Conservation (phyloP, 2,329 filamentous ascomycete genomes). For the Teratosphaeria epicoccoides region DNA sequence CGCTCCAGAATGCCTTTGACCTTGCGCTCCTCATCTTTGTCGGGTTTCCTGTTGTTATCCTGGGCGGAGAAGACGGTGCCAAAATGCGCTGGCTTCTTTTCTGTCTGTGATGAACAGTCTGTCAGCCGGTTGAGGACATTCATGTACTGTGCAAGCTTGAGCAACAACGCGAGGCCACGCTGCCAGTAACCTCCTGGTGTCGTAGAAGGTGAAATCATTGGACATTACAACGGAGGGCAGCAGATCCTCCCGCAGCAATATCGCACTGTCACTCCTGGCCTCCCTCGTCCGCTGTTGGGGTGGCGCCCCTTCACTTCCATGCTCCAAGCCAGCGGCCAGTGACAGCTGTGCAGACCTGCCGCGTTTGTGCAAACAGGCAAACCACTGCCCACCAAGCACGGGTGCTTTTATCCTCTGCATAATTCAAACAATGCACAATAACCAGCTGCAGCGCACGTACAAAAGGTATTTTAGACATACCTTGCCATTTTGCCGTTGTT, state of each 20-base stretch:
- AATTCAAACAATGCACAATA: background rate
- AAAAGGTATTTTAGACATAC: conserved; percentile 4
- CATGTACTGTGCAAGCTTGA: background rate
- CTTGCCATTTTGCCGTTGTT: conserved; percentile 9
- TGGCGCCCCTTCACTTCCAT: background rate
- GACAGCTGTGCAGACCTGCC: background rate
- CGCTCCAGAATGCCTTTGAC: conserved; percentile 44
- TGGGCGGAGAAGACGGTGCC: conserved; percentile 53
- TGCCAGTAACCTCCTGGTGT: too few species aligned
- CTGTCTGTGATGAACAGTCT: conserved; percentile 9
- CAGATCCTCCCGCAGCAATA: background rate
- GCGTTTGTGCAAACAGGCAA: background rate
- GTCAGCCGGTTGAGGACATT: conserved; percentile 3
- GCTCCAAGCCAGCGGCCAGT: background rate
- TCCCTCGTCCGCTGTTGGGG: background rate
- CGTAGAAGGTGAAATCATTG: background rate
- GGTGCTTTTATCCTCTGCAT: background rate
- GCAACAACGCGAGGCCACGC: background rate
- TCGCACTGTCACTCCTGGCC: background rate
- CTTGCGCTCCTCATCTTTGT: conserved; percentile 48
- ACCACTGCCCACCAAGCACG: background rate
- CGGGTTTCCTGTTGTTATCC: conserved; percentile 43
- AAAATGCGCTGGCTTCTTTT: conserved; percentile 50
- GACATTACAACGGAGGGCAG: background rate
- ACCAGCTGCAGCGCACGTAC: background rate